phyloP scores from a whole-genome alignment of 2,329 filamentous ascomycete genomes.

The Emergomyces pasteurianus region DNA sequence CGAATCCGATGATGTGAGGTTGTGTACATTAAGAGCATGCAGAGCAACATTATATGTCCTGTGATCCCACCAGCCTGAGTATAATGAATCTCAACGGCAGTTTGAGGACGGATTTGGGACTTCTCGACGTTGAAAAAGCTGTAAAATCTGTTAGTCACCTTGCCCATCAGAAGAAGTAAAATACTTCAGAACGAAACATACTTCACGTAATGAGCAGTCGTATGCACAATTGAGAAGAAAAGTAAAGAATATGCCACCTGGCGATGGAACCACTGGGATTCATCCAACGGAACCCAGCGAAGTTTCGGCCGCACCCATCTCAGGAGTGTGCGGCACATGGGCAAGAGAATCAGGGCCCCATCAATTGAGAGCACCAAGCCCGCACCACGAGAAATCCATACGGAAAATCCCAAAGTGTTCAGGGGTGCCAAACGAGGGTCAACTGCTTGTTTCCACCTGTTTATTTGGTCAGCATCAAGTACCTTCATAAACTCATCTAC shows the following conservation, averaged over 20 bases:
- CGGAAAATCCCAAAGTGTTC: slow-evolving; percentile 73
- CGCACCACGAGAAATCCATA: slow-evolving; percentile 92
- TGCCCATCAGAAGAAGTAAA: neutral
- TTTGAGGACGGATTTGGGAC: slow-evolving; percentile 64
- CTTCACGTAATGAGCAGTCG: slow-evolving; percentile 84
- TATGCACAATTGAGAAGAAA: slow-evolving; percentile 69
- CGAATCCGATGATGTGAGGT: slow-evolving; percentile 87
- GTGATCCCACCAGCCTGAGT: slow-evolving; percentile 80
- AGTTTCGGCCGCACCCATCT: slow-evolving; percentile 76
- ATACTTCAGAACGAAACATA: slow-evolving; percentile 32
- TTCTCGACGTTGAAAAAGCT: slow-evolving; percentile 94
- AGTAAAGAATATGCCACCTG: slow-evolving; percentile 86
- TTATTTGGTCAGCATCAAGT: slow-evolving; percentile 16
- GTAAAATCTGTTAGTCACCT: slow-evolving; percentile 15
- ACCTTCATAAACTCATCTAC: neutral
- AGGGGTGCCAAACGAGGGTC: slow-evolving; percentile 61
- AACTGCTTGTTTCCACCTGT: slow-evolving; percentile 63
- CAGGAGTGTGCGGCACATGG: slow-evolving; percentile 87
- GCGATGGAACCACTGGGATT: slow-evolving; percentile 92
- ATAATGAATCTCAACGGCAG: slow-evolving; percentile 86
- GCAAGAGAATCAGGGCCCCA: slow-evolving; percentile 74
- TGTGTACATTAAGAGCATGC: slow-evolving; percentile 97
- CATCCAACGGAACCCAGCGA: slow-evolving; percentile 81
- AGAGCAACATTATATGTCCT: slow-evolving; percentile 95
- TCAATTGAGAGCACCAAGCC: slow-evolving; percentile 77